Base-by-base conservation (phyloP, 169 alveolate genomes). In the Babesia bovis region DNA sequence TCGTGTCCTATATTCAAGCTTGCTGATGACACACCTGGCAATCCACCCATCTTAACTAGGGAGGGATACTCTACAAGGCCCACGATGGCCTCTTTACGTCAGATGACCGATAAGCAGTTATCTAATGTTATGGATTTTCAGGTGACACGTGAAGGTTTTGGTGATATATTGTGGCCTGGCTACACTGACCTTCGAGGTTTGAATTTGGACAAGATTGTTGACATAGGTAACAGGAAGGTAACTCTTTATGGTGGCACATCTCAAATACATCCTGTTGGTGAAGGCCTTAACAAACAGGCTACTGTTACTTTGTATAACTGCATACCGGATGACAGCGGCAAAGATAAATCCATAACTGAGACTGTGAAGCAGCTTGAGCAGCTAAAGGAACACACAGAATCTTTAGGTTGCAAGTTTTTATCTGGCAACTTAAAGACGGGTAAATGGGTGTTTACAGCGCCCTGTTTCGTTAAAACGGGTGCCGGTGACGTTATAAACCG, bases 151-250 rank as follows among this genome's bases (percentile, higher is more conserved):
- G 85, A 69, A n/a, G 94, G 92, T 1, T 79, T 69, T 69, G 95
- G 95, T 5, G 90, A 81, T 65, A 85, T 90, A 9, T 58, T 73
- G 21, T 90, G 93, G 90, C 95, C 95, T 19, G 95, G 95, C 7
- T 45, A 66, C 70, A 85, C 94, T 10, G 95, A 90, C 55, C 60
- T 90, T 21, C 63, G 94, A 5, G 90, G 90, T n/a, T 52, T 90
- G 49, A 76, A 90, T 66, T 72, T 90, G 35, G 95, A 90, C 75
- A 55, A 57, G n/a, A 84, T 83, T 23, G 93, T 90, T 35, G 84
- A 81, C 58, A 70, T 81, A 21, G 70, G 66, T n/a, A 32, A 81
- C 41, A 61, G 79, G 51, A 81, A 47, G 68, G 71, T 81, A 19
- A 42, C 83, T 5, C 51, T 72, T 32, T 81, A 81, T 53, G 61